Percentiles rank a stretch among this genome's conserved stretches.
Evolutionary conservation across 441 rosid species (phyloP).

Genomic region (Adansonia grandidieri): DNA sequence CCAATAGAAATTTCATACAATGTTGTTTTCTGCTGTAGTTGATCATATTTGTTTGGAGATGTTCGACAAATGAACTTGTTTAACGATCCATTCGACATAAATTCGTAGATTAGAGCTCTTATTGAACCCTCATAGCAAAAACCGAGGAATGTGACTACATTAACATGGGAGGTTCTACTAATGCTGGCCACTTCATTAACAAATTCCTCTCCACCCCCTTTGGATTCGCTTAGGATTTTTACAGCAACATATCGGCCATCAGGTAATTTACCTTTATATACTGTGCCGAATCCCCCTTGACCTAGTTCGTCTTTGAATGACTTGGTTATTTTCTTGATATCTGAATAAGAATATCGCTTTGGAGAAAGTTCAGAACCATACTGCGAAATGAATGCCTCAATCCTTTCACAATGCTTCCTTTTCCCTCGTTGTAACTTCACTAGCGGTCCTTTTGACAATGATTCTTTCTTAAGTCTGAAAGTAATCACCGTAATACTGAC

Average conservation of each 20-base stretch:
- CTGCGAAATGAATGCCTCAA: background rate
- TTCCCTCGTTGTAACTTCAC: background rate
- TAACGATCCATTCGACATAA: background rate
- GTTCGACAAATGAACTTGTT: background rate
- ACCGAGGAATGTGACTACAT: background rate
- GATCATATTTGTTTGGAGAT: background rate
- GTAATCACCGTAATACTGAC: background rate
- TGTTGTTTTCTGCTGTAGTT: background rate
- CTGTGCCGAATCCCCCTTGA: background rate
- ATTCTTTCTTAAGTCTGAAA: background rate
- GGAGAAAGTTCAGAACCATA: background rate
- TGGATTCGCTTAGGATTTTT: background rate
- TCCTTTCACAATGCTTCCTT: background rate
- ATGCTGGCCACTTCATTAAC: background rate
- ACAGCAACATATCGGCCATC: background rate
- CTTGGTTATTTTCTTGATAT: background rate
- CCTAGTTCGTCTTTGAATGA: background rate
- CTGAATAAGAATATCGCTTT: background rate
- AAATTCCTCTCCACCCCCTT: background rate
- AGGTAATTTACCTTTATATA: background rate
- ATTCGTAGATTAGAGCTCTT: background rate
- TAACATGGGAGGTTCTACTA: constrained; percentile 2
- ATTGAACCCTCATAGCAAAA: background rate
- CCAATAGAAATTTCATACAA: constrained; percentile 26
- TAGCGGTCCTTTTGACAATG: background rate